Base-by-base conservation (phyloP, 208 protist species). In the Trypanosomatidae sp. region DNA sequence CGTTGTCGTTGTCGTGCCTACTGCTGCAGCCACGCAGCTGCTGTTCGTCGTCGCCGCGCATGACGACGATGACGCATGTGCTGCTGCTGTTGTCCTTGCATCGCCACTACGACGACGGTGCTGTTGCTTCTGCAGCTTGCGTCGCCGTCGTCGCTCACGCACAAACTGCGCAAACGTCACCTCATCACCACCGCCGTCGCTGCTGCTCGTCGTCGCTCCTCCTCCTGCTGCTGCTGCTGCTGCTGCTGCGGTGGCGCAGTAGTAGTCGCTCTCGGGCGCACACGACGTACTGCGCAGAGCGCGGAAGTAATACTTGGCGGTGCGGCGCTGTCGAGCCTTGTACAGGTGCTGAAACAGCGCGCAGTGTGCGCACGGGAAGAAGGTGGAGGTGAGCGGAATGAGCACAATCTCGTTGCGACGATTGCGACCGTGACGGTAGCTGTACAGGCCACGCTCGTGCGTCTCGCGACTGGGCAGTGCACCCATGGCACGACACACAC, bases 251-350 rank as follows among this genome's bases (percentile, higher is more conserved):
- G 69, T 76, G 8, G 52, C 58, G 43, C 77, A 87, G 55, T 69
- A 82, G 46, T 71, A 87, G 30, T 87, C 77, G 39, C 62, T 75
- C 7, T 79, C 69, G 0, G 44, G 46, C 7, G 59, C 46, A 0
- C 61, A 61, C 27, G 51, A 48, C 0, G 64, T 43, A 20, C 55
- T 48, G 33, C 77, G 77, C 38, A 80, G 42, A 8, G 64, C 59
- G 27, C 77, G 61, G 26, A 70, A 83, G 54, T 87, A 87, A 47
- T 87, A 87, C 61, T 87, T 87, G 4, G 70, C 73, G n/a, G 77
- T 82, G 28, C 72, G 71, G 4, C 61, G 72, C 28, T 78, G 66
- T 2, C 77, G 62, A 2, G 71, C 50, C 41, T 66, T 50, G 45
- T 58, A 75, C 13, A 87, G 43, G 23, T 68, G 56, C 53, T 56